Percentiles rank a stretch among this genome's conserved stretches.
Conservation (phyloP, 2,329 filamentous ascomycete genomes). For the Cladosporium sp. region DNA sequence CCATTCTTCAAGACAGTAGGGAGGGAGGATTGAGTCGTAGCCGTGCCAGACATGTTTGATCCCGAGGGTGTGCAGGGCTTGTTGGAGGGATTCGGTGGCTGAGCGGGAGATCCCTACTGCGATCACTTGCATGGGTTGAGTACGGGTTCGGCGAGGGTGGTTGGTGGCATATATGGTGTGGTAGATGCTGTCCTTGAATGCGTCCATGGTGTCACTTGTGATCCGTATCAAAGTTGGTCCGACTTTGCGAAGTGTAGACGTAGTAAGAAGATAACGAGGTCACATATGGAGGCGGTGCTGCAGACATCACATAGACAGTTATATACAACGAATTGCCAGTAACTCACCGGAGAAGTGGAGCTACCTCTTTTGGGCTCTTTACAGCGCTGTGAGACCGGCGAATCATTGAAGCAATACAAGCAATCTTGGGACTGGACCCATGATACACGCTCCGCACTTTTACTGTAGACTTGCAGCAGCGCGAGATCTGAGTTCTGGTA, state of each 20-base stretch:
- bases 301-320: neutral
- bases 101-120: constrained; percentile 26
- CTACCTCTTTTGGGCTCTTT: neutral
- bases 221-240: neutral
- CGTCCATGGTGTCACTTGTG: neutral
- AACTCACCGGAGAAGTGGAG: neutral
- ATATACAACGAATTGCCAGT: neutral
- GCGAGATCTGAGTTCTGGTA: neutral
- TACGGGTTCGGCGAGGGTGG: neutral
- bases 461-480: neutral
- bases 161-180: constrained; percentile 13
- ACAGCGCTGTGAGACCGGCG: neutral
- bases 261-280: neutral
- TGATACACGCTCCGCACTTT: neutral
- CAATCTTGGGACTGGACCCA: neutral
- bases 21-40: constrained; percentile 15
- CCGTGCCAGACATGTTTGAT: constrained; percentile 28
- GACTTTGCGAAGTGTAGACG: neutral
- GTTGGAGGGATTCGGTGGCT: constrained; percentile 17
- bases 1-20: constrained; percentile 2
- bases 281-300: neutral
- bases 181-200: constrained; percentile 5
- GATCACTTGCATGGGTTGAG: constrained; percentile 25
- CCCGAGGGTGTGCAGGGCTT: constrained; percentile 25
- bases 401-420: neutral